These are phyloP conservation scores for Cinnamomum chago DNA, from an alignment of 164 flowering plant species.

Conservation along the genomic window DNA sequence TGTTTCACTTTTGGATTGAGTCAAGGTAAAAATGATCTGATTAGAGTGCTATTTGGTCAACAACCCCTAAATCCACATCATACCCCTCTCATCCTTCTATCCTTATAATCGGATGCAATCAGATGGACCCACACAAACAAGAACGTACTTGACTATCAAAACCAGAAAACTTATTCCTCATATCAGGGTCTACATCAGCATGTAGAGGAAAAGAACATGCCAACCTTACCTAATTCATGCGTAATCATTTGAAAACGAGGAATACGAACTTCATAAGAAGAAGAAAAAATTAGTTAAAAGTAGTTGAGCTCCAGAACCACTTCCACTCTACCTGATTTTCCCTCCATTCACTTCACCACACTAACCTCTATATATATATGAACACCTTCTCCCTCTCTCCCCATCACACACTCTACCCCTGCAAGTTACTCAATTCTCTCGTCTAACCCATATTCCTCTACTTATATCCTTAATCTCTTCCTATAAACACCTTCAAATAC, in stretches of 20 bases:
- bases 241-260: neutral
- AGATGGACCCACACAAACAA: neutral
- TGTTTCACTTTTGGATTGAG: too few species aligned
- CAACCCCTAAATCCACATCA: too few species aligned
- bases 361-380: slow-evolving; percentile 17
- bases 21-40: too few species aligned
- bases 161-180: too few species aligned
- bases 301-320: slow-evolving; percentile 58
- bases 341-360: slow-evolving; percentile 12
- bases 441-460: neutral
- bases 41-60: too few species aligned
- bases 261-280: neutral
- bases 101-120: neutral
- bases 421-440: neutral
- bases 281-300: slow-evolving; percentile 41
- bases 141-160: neutral
- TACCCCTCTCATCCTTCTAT: too few species aligned
- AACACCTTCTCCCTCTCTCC: slow-evolving; percentile 14
- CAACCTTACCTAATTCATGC: neutral
- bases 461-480: neutral
- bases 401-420: neutral
- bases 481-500: neutral
- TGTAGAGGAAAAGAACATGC: neutral
- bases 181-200: too few species aligned
- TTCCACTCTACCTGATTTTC: slow-evolving; percentile 3